Evolutionary conservation across 177 flowering plant genomes (phyloP).

Genomic region (Vitis hybrid): DNA sequence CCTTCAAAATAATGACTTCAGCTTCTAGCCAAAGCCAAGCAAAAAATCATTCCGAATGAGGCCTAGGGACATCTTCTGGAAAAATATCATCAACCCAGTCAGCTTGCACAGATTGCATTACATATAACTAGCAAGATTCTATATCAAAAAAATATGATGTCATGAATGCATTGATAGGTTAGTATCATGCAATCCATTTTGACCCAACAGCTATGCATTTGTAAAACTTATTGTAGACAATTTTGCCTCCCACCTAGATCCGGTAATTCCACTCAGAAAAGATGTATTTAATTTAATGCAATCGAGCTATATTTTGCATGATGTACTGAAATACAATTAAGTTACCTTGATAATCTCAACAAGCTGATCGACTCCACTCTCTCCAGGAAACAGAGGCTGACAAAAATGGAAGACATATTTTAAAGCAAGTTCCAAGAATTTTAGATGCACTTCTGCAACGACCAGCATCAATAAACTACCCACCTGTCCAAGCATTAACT

Average conservation of each 20-base stretch:
- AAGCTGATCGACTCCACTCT: constrained; percentile 89
- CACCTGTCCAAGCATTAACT: constrained; percentile 83
- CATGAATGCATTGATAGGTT: neutral
- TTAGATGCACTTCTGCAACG: too few species aligned
- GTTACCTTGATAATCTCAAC: constrained; percentile 91
- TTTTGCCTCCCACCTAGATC: too few species aligned
- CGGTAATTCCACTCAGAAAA: too few species aligned
- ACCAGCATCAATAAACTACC: neutral
- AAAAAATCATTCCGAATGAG: too few species aligned
- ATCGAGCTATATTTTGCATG: neutral
- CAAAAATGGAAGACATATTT: neutral
- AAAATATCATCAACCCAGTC: too few species aligned
- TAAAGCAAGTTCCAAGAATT: too few species aligned
- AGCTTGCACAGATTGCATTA: neutral
- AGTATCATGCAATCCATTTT: neutral
- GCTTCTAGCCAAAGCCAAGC: too few species aligned
- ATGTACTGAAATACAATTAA: neutral
- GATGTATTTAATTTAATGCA: too few species aligned
- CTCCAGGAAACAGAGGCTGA: constrained; percentile 86
- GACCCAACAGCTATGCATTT: too few species aligned
- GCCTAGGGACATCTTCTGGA: too few species aligned
- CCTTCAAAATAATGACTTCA: too few species aligned
- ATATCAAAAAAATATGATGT: neutral
- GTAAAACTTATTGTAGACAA: too few species aligned
- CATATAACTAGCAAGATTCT: neutral